Percentiles rank a stretch among this genome's conserved stretches.
These are phyloP conservation scores for Alternaria sp. DNA, from an alignment of 2,329 filamentous ascomycete genomes.

Conservation along the genomic window DNA sequence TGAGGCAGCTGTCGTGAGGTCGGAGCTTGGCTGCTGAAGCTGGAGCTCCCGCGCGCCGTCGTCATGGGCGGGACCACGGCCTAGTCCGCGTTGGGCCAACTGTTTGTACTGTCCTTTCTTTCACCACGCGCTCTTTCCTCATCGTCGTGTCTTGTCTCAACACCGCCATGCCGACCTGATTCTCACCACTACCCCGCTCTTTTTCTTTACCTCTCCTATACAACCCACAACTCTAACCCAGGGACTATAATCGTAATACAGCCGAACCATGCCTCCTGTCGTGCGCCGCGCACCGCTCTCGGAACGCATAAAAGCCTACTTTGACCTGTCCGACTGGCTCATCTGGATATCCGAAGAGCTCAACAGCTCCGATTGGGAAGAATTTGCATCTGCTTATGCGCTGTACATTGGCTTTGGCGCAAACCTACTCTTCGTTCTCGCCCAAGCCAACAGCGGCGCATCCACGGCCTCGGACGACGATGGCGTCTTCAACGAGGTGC, in stretches of 20 bases:
- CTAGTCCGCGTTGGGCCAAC: slow-evolving; percentile 35
- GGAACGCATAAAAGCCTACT: slow-evolving; percentile 80
- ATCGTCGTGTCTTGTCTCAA: slow-evolving; percentile 12
- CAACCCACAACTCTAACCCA: background rate
- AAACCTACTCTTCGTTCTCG: slow-evolving; percentile 83
- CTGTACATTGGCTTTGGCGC: slow-evolving; percentile 76
- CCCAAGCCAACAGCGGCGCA: slow-evolving; percentile 76
- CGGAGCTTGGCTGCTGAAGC: slow-evolving; percentile 27
- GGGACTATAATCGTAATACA: slow-evolving; percentile 2
- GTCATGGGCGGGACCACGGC: slow-evolving; percentile 34
- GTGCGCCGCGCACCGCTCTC: slow-evolving; percentile 81
- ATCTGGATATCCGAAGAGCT: slow-evolving; percentile 94
- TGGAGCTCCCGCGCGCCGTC: slow-evolving; percentile 23
- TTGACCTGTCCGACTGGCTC: slow-evolving; percentile 89
- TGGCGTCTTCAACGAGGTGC: slow-evolving; percentile 77
- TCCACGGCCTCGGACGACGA: slow-evolving; percentile 65
- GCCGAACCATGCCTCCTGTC: slow-evolving; percentile 63
- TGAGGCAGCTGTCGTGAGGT: slow-evolving; percentile 29
- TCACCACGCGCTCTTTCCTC: slow-evolving; percentile 14
- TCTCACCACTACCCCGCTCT: slow-evolving; percentile 2
- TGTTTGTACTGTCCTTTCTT: slow-evolving; percentile 26
- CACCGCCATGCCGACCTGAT: slow-evolving; percentile 37
- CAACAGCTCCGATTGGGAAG: slow-evolving; percentile 90
- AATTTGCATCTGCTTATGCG: slow-evolving; percentile 75
- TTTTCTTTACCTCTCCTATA: background rate